Conservation (phyloP, 257 asterid species). For the Gentiana dahurica region DNA sequence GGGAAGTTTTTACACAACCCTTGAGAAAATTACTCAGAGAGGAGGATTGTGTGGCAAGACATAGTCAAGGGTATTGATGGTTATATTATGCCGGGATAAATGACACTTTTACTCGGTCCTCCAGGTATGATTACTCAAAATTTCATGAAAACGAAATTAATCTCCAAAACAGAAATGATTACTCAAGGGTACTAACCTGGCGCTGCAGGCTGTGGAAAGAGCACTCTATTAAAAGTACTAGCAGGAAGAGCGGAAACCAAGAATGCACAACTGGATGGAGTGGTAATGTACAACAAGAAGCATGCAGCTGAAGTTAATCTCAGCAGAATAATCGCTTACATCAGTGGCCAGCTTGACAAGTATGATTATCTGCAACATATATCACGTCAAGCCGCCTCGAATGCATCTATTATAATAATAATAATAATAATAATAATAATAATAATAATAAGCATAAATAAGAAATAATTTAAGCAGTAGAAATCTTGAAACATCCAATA, state of each 20-base stretch:
- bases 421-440: too few relatives aligned
- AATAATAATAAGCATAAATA: too few relatives aligned
- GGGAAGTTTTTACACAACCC: constrained; percentile 2
- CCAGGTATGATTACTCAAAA: constrained; percentile 1
- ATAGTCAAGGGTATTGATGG: constrained; percentile 10
- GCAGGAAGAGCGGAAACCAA: constrained; percentile 7
- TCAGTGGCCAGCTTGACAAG: constrained; percentile 10
- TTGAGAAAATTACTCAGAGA: not conserved
- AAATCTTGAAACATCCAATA: too few relatives aligned
- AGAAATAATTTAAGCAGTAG: too few relatives aligned
- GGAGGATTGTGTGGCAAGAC: constrained; percentile 1
- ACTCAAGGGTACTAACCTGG: too few relatives aligned
- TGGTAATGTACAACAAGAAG: constrained; percentile 7
- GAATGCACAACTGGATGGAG: constrained; percentile 3
- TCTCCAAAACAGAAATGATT: too few relatives aligned
- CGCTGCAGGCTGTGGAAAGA: constrained; percentile 9
- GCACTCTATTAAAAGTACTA: constrained; percentile 9
- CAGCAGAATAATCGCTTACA: constrained; percentile 9
- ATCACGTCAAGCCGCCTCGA: not conserved
- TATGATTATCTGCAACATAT: not conserved
- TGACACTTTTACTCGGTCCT: constrained; percentile 12
- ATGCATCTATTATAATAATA: too few relatives aligned
- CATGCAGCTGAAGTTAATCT: constrained; percentile 7
- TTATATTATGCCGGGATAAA: constrained; percentile 10
- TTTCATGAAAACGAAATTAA: too few relatives aligned